A percentile compares a stretch with the other conserved stretches of the same genome.
phyloP scores from a whole-genome alignment of 2,329 filamentous ascomycete genomes.

The Fusarium piperis region DNA sequence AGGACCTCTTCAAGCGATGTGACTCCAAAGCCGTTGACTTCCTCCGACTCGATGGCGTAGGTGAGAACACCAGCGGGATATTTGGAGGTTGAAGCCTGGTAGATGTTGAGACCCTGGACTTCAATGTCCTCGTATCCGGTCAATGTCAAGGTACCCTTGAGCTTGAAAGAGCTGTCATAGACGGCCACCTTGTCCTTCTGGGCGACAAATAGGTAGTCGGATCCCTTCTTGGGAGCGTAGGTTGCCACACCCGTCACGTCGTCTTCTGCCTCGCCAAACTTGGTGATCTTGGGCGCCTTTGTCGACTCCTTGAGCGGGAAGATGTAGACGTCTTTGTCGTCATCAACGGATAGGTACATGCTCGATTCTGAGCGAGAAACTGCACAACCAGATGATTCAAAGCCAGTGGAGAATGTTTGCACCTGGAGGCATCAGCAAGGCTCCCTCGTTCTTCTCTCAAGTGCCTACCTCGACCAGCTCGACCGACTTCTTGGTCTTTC shows the following conservation, averaged over 20 bases:
- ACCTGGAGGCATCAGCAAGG: constrained; percentile 40
- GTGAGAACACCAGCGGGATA: constrained; percentile 53
- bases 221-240: constrained; percentile 50
- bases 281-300: constrained; percentile 46
- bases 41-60: constrained; percentile 54
- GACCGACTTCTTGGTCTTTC: constrained; percentile 38
- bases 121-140: constrained; percentile 54
- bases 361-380: constrained; percentile 47
- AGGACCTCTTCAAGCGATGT: constrained; percentile 51
- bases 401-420: constrained; percentile 53
- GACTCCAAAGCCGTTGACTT: constrained; percentile 51
- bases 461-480: constrained; percentile 51
- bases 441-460: rapidly evolving
- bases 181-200: constrained; percentile 50
- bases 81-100: constrained; percentile 48
- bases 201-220: constrained; percentile 55
- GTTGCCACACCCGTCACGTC: constrained; percentile 54
- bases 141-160: constrained; percentile 50
- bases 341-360: constrained; percentile 54
- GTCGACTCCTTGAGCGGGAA: constrained; percentile 54
- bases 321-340: constrained; percentile 49
- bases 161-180: constrained; percentile 49
- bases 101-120: constrained; percentile 53
- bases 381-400: constrained; percentile 56
- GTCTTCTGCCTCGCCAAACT: constrained; percentile 48